Percentiles rank a stretch among this genome's conserved stretches.
These are phyloP conservation scores for Solanum dulcamara DNA, from an alignment of 257 asterid genomes.

Conservation along the genomic window DNA sequence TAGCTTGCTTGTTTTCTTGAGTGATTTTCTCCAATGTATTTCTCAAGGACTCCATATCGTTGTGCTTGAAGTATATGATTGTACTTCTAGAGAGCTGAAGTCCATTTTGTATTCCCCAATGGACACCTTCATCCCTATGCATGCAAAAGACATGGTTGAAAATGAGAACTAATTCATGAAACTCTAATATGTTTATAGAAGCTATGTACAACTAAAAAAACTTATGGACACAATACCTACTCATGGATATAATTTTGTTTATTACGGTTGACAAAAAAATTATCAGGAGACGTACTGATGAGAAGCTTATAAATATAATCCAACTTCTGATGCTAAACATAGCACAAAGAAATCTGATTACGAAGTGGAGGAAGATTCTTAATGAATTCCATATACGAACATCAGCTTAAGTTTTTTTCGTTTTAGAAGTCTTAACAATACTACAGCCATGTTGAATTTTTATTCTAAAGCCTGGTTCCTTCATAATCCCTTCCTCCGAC, in stretches of 20 bases:
- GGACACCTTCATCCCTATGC: conserved; percentile 91
- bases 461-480: background rate
- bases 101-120: conserved; percentile 97
- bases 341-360: background rate
- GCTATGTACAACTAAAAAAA: background rate
- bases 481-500: background rate
- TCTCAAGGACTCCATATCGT: conserved; percentile 65
- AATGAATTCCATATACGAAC: background rate
- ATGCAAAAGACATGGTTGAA: conserved; percentile 1
- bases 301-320: background rate
- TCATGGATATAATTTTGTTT: background rate
- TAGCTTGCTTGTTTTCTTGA: conserved; percentile 63
- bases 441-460: background rate
- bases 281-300: background rate
- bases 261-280: background rate
- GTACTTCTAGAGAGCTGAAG: conserved; percentile 97
- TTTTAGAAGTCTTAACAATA: background rate
- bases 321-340: background rate
- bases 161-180: background rate
- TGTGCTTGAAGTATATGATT: conserved; percentile 75
- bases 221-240: background rate
- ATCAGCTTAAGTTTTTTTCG: background rate
- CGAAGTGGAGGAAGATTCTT: background rate
- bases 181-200: background rate
- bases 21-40: conserved; percentile 57